A percentile compares a stretch with the other conserved stretches of the same genome.
Evolutionary conservation across 1,284 basidiomycete species (phyloP).

Genomic region (Heimioporus retisporus): DNA sequence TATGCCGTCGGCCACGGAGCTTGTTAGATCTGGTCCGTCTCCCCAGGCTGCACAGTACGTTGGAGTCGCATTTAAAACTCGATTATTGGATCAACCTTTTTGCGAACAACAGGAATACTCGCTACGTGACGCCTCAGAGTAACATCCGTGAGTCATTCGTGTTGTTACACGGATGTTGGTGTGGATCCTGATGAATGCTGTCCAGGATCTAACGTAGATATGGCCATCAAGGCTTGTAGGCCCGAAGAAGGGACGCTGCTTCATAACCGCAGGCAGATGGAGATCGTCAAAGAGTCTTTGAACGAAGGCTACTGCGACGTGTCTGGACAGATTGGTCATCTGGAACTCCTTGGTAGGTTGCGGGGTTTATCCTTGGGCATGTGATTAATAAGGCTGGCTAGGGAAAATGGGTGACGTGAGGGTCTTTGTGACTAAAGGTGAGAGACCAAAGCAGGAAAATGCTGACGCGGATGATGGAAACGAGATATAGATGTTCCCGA

Average conservation of each 20-base stretch:
- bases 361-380: not conserved
- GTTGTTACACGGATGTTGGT: not conserved
- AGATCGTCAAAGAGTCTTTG: conserved; percentile 78
- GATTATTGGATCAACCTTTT: not conserved
- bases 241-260: conserved; percentile 74
- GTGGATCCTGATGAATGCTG: not conserved
- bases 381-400: conserved; percentile 34
- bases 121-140: conserved; percentile 64
- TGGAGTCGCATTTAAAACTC: not conserved
- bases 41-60: conserved; percentile 35
- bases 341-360: conserved; percentile 66
- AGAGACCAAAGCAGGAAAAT: too few species aligned
- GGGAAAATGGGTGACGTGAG: conserved; percentile 57
- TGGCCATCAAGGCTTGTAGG: conserved; percentile 83
- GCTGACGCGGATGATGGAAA: too few species aligned
- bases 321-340: conserved; percentile 73
- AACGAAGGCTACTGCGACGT: conserved; percentile 89
- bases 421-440: too few species aligned
- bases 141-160: conserved; percentile 62
- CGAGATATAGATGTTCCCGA: conserved; percentile 62
- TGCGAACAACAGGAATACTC: conserved; percentile 24
- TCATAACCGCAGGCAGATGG: conserved; percentile 75
- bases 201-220: conserved; percentile 74
- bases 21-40: conserved; percentile 23
- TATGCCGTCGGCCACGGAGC: conserved; percentile 32